Evolutionary conservation across 2,329 filamentous ascomycete genomes (phyloP).

Genomic region (Claviceps pusilla): DNA sequence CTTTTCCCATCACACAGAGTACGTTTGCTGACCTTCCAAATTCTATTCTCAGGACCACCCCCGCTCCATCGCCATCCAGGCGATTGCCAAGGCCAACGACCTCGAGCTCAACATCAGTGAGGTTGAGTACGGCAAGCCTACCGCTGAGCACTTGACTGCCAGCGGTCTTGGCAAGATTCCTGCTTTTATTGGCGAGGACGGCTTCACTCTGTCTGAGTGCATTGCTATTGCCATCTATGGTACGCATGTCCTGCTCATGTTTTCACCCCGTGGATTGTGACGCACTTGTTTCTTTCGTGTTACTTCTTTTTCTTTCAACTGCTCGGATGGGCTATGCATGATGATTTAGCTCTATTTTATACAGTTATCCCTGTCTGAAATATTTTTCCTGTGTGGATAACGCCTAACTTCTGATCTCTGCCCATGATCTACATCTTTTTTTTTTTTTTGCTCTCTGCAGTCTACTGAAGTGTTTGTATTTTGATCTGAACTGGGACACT

Average conservation of each 20-base stretch:
- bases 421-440: constrained; percentile 9
- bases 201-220: constrained; percentile 74
- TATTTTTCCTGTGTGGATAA: constrained; percentile 62
- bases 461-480: background rate
- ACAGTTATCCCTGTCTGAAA: constrained; percentile 99
- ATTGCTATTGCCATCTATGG: constrained; percentile 96
- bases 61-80: constrained; percentile 76
- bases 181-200: constrained; percentile 82
- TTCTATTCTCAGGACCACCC: constrained; percentile 54
- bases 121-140: constrained; percentile 49
- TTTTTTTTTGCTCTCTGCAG: background rate
- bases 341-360: constrained; percentile 62
- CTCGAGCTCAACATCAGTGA: constrained; percentile 78
- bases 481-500: constrained; percentile 10
- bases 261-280: too few species aligned
- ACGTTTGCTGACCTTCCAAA: background rate
- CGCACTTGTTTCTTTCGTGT: background rate
- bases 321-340: constrained; percentile 18
- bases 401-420: constrained; percentile 64
- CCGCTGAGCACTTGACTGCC: constrained; percentile 66
- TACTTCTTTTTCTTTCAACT: background rate
- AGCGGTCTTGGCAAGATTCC: constrained; percentile 86
- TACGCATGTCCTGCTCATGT: constrained; percentile 36
- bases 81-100: constrained; percentile 93
- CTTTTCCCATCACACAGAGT: background rate